These are phyloP conservation scores for Carallia brachiata DNA, from an alignment of 345 rosid genomes.

Conservation along the genomic window DNA sequence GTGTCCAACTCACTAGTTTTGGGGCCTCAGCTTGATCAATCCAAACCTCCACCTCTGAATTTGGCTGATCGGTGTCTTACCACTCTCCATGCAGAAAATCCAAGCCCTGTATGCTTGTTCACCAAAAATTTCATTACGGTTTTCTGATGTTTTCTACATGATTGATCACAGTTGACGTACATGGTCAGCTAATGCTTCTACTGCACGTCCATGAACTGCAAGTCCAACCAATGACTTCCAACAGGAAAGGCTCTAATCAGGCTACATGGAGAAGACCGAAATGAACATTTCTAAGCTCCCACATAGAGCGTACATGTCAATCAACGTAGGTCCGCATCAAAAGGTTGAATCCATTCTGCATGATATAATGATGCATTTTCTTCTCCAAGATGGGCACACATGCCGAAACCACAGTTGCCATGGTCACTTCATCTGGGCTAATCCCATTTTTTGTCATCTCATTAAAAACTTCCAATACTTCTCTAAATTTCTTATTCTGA, in stretches of 20 bases:
- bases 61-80: too few species aligned
- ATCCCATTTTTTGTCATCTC: slow-evolving; percentile 50
- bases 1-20: too few species aligned
- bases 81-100: too few species aligned
- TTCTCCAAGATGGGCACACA: slow-evolving; percentile 75
- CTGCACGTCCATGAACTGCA: slow-evolving; percentile 39
- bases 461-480: slow-evolving; percentile 53
- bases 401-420: slow-evolving; percentile 70
- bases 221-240: slow-evolving; percentile 81
- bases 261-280: slow-evolving; percentile 60
- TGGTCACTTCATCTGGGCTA: slow-evolving; percentile 61
- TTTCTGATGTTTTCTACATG: not conserved
- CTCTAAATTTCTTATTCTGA: slow-evolving; percentile 50
- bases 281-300: slow-evolving; percentile 64
- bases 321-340: slow-evolving; percentile 70
- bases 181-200: slow-evolving; percentile 7
- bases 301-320: slow-evolving; percentile 85
- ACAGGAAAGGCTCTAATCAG: slow-evolving; percentile 62
- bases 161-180: not conserved
- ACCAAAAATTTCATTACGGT: not conserved
- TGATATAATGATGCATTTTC: slow-evolving; percentile 55
- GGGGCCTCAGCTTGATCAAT: too few species aligned
- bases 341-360: slow-evolving; percentile 47
- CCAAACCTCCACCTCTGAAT: too few species aligned
- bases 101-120: too few species aligned